phyloP scores from a whole-genome alignment of 2,329 filamentous ascomycete genomes.

The Fusarium veterinarium region DNA sequence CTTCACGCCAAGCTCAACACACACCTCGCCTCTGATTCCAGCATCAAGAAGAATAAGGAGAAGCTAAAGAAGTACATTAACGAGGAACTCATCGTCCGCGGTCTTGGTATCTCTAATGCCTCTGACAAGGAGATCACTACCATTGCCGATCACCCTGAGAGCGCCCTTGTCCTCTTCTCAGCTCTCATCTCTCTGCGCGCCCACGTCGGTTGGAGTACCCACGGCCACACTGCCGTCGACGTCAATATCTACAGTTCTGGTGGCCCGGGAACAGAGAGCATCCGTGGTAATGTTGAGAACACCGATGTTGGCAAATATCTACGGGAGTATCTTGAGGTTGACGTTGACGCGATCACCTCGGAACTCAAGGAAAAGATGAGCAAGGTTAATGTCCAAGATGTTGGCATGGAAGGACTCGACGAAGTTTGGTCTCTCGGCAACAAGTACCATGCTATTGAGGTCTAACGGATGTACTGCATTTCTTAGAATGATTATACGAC shows the following conservation, averaged over 20 bases:
- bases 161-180: conserved; percentile 72
- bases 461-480: background rate
- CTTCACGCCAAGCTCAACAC: conserved; percentile 71
- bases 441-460: conserved; percentile 26
- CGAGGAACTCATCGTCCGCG: conserved; percentile 72
- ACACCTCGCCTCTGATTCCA: conserved; percentile 62
- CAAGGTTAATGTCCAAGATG: conserved; percentile 25
- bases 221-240: conserved; percentile 92
- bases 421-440: conserved; percentile 25
- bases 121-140: conserved; percentile 75
- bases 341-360: conserved; percentile 81
- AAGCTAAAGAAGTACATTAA: conserved; percentile 74
- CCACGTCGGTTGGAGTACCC: conserved; percentile 92
- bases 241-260: conserved; percentile 94
- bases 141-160: conserved; percentile 69
- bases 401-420: conserved; percentile 28
- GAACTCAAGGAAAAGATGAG: conserved; percentile 72
- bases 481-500: background rate
- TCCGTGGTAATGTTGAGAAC: conserved; percentile 93
- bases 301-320: conserved; percentile 90
- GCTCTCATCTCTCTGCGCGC: conserved; percentile 89
- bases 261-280: conserved; percentile 70
- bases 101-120: conserved; percentile 82
- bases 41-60: conserved; percentile 47
- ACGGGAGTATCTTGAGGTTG: conserved; percentile 79